Evolutionary conservation across 140 eudicot species (phyloP).

Genomic region (Erigeron philadelphicus): DNA sequence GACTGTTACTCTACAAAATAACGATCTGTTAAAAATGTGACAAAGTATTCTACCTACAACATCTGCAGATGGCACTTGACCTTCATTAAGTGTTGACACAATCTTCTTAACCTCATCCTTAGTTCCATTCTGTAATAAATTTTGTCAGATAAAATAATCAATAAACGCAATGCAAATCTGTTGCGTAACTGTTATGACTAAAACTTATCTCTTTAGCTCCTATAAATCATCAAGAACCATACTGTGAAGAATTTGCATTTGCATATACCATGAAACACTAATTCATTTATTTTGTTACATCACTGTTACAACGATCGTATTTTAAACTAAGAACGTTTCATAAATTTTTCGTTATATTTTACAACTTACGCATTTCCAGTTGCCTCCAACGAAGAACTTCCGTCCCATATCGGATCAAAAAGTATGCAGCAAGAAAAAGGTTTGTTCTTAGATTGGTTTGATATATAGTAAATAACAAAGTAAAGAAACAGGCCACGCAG

Average conservation of each 20-base stretch:
- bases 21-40: background rate
- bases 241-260: background rate
- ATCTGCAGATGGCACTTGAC: slow-evolving; percentile 65
- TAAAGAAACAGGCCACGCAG: background rate
- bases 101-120: slow-evolving; percentile 71
- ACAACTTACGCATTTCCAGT: slow-evolving; percentile 89
- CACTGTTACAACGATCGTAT: no score
- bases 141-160: slow-evolving; percentile 1
- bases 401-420: slow-evolving; percentile 14
- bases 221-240: background rate
- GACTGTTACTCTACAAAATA: no score
- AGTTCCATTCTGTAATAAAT: slow-evolving; percentile 68
- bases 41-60: slow-evolving; percentile 59
- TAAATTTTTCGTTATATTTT: background rate
- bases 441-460: no score
- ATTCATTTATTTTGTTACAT: no score
- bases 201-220: background rate
- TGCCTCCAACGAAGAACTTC: slow-evolving; percentile 86
- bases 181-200: background rate
- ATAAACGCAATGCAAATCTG: background rate
- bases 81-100: slow-evolving; percentile 51
- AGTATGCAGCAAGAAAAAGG: no score
- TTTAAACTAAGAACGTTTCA: background rate
- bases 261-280: no score
- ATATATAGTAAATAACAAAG: no score